Conservation (phyloP, 805 yeast species). For the Ogataea paradorogensis region DNA sequence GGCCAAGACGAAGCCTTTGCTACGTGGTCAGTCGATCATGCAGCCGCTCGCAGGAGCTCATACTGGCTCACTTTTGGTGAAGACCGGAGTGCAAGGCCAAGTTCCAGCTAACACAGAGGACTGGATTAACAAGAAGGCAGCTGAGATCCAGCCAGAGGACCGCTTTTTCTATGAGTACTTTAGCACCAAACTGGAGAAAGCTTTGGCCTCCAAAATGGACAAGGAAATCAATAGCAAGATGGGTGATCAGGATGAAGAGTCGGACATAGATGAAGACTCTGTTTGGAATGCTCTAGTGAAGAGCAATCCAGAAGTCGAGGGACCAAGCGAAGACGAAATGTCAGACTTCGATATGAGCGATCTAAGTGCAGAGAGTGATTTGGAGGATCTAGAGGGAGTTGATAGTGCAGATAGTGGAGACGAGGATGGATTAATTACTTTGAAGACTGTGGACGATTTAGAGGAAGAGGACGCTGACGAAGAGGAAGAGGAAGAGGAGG, state of each 20-base stretch:
- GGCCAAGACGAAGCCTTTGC: conserved; percentile 69
- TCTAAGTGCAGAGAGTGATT: conserved; percentile 32
- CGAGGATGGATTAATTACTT: conserved; percentile 32
- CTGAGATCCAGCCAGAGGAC: conserved; percentile 81
- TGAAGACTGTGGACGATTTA: conserved; percentile 30
- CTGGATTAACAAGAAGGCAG: conserved; percentile 67
- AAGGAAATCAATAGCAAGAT: conserved; percentile 46
- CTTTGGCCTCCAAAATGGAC: conserved; percentile 36
- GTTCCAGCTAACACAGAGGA: conserved; percentile 80
- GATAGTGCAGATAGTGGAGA: conserved; percentile 37
- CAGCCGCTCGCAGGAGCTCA: conserved; percentile 92
- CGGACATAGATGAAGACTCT: conserved; percentile 51
- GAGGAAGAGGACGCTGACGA: conserved; percentile 29
- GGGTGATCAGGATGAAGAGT: conserved; percentile 36
- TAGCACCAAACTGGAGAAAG: conserved; percentile 52
- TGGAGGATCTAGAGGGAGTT: conserved; percentile 29
- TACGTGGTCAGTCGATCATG: conserved; percentile 93
- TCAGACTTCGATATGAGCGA: conserved; percentile 40
- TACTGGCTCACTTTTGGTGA: conserved; percentile 65
- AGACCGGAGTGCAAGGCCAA: conserved; percentile 42
- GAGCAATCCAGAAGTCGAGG: conserved; percentile 57
- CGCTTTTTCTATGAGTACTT: conserved; percentile 85
- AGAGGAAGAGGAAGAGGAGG: conserved; percentile 30
- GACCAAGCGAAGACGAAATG: conserved; percentile 39
- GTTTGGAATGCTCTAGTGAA: conserved; percentile 61